Percentiles rank a stretch among this genome's conserved stretches.
Conservation (phyloP, 768 basidiomycete species). For the Calocybe indica region DNA sequence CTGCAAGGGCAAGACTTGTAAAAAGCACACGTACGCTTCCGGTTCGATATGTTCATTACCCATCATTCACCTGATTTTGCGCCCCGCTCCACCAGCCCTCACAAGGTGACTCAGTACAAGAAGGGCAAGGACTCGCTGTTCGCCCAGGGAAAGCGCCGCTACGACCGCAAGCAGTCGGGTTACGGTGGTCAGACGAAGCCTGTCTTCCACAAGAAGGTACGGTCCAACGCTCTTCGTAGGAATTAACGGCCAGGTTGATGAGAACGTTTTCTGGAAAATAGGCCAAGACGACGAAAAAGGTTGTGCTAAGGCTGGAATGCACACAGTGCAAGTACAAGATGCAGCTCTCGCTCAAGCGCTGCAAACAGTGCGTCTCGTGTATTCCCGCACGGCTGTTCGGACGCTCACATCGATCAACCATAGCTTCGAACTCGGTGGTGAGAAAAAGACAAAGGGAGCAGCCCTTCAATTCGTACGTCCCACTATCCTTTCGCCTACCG, state of each 20-base stretch:
- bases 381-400: neutral
- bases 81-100: conserved; percentile 52
- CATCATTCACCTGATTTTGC: neutral
- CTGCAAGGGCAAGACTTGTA: conserved; percentile 97
- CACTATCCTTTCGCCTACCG: neutral
- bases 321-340: conserved; percentile 98
- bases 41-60: conserved; percentile 7
- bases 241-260: neutral
- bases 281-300: conserved; percentile 99
- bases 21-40: conserved; percentile 83
- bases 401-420: conserved; percentile 3
- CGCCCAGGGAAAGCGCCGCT: conserved; percentile 99
- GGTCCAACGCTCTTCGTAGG: conserved; percentile 8
- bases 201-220: conserved; percentile 99
- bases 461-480: conserved; percentile 86
- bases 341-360: conserved; percentile 94
- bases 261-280: conserved; percentile 19
- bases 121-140: conserved; percentile 98
- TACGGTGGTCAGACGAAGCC: conserved; percentile 99
- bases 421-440: conserved; percentile 98
- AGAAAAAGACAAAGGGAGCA: conserved; percentile 99
- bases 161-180: conserved; percentile 97
- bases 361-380: conserved; percentile 83
- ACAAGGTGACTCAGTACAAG: conserved; percentile 99
- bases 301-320: conserved; percentile 96